Conservation (phyloP, 2,329 filamentous ascomycete species). For the Colletotrichum sublineola region DNA sequence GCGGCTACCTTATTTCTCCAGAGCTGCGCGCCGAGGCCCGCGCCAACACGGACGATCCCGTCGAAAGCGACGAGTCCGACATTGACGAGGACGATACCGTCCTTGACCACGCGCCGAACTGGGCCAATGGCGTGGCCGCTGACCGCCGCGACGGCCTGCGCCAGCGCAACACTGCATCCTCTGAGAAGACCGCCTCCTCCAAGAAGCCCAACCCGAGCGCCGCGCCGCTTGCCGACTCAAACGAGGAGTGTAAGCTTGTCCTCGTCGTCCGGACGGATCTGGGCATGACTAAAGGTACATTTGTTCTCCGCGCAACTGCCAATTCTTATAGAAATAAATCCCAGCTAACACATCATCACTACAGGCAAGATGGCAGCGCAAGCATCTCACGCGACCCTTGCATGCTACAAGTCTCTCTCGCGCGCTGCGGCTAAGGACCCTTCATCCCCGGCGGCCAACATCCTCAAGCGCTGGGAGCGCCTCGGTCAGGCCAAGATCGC, state of each 20-base stretch:
- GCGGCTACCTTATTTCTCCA: conserved; percentile 71
- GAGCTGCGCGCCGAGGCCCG: conserved; percentile 68
- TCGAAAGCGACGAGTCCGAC: conserved; percentile 79
- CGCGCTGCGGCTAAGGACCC: conserved; percentile 64
- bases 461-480: conserved; percentile 88
- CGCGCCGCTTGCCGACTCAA: conserved; percentile 52
- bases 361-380: conserved; percentile 97
- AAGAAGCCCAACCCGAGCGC: conserved; percentile 45
- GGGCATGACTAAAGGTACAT: conserved; percentile 94
- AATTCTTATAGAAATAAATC: neutral
- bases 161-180: conserved; percentile 47
- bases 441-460: conserved; percentile 66
- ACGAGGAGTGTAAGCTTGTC: conserved; percentile 94
- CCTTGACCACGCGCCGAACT: conserved; percentile 77
- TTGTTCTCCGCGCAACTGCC: conserved; percentile 2
- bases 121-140: conserved; percentile 72
- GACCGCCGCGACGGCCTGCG: conserved; percentile 70
- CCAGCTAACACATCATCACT: conserved; percentile 16
- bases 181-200: conserved; percentile 60
- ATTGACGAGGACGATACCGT: conserved; percentile 70
- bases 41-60: conserved; percentile 69
- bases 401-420: conserved; percentile 91
- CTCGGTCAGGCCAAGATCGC: conserved; percentile 94
- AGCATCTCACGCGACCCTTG: conserved; percentile 94
- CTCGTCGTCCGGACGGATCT: conserved; percentile 93